These are phyloP conservation scores for Sherardia arvensis DNA, from an alignment of 257 asterid genomes.

Conservation along the genomic window DNA sequence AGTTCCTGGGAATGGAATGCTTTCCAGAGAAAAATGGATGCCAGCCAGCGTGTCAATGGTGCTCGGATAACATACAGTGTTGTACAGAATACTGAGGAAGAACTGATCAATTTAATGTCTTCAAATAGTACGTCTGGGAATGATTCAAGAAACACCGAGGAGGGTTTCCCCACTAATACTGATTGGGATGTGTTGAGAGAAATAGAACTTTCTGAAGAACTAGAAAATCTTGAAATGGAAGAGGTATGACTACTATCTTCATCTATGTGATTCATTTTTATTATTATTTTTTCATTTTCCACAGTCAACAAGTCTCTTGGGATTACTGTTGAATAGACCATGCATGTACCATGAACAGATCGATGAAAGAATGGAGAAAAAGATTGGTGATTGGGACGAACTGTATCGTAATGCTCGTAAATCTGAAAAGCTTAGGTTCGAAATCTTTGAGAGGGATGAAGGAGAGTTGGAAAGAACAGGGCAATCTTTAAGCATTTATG, in stretches of 20 bases:
- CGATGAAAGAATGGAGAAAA: constrained; percentile 89
- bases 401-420: constrained; percentile 88
- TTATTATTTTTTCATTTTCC: neutral
- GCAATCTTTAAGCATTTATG: constrained; percentile 86
- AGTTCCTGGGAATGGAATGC: constrained; percentile 70
- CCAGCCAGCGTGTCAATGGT: constrained; percentile 25
- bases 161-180: constrained; percentile 45
- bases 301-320: constrained; percentile 6
- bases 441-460: constrained; percentile 90
- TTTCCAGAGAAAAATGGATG: constrained; percentile 39
- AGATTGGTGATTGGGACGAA: constrained; percentile 84
- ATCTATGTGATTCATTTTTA: neutral
- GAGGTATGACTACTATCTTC: constrained; percentile 50
- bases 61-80: constrained; percentile 40
- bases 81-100: constrained; percentile 64
- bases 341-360: constrained; percentile 41
- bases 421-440: constrained; percentile 85
- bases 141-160: constrained; percentile 30
- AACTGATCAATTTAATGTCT: constrained; percentile 27
- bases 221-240: constrained; percentile 65
- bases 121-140: constrained; percentile 32
- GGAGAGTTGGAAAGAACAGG: constrained; percentile 99
- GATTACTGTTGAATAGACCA: constrained; percentile 26
- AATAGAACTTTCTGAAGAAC: constrained; percentile 81
- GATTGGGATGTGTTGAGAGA: constrained; percentile 84